A percentile compares a stretch with the other conserved stretches of the same genome.
Evolutionary conservation across 2,329 filamentous ascomycete genomes (phyloP).

Genomic region (Colletotrichum sidae): DNA sequence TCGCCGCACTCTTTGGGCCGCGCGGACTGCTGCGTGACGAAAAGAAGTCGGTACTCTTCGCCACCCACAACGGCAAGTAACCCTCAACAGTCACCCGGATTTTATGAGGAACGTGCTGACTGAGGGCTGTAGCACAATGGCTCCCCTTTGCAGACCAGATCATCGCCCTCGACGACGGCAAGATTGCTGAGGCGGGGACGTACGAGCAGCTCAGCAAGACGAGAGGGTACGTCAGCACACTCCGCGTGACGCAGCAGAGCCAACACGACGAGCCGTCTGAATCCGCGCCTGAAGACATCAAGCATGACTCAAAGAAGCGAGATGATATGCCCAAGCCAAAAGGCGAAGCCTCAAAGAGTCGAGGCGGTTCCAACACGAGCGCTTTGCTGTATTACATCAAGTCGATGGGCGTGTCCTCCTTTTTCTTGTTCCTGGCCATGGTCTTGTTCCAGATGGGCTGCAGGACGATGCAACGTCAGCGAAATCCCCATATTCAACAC

Average conservation of each 20-base stretch:
- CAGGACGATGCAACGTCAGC: conserved; percentile 24
- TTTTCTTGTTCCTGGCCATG: conserved; percentile 14
- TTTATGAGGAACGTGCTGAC: background rate
- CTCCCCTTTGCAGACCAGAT: conserved; percentile 19
- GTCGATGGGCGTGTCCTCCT: conserved; percentile 15
- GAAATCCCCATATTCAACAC: background rate
- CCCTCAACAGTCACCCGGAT: background rate
- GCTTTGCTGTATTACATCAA: conserved; percentile 24
- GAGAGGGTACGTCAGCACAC: conserved; percentile 16
- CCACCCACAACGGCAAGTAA: conserved; percentile 47
- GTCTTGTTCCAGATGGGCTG: conserved; percentile 11
- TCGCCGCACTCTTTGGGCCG: conserved; percentile 8
- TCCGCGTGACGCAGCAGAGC: background rate
- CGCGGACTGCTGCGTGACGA: conserved; percentile 44
- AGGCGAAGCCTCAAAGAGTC: background rate
- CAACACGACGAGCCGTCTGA: background rate
- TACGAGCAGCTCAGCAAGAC: conserved; percentile 18
- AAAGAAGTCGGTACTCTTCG: conserved; percentile 54
- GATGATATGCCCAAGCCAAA: background rate
- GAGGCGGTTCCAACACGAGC: conserved; percentile 10
- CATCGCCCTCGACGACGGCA: conserved; percentile 20
- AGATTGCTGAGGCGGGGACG: conserved; percentile 7
- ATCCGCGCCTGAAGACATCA: background rate
- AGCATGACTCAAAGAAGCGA: background rate
- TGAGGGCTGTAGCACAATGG: conserved; percentile 6